phyloP scores from a whole-genome alignment of 2,329 filamentous ascomycete genomes.

The Ustulina deusta region DNA sequence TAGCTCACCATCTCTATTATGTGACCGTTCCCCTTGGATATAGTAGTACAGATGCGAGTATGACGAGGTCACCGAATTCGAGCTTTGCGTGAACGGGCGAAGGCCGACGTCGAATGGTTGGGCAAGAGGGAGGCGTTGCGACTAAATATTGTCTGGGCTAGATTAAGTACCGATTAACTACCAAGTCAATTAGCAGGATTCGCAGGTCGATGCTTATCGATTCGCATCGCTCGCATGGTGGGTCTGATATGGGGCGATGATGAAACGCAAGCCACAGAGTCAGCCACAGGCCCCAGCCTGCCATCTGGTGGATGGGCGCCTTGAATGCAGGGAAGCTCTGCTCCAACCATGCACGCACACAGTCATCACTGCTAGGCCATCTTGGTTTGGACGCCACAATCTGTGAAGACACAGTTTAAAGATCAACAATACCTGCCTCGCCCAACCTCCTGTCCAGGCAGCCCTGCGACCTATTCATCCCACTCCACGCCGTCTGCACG shows the following conservation, averaged over 20 bases:
- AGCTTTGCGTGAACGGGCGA: constrained; percentile 1
- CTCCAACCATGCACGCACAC: constrained; percentile 33
- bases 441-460: constrained; percentile 4
- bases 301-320: constrained; percentile 14
- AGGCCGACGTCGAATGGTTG: constrained; percentile 24
- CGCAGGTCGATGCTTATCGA: constrained; percentile 23
- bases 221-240: constrained; percentile 26
- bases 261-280: constrained; percentile 6
- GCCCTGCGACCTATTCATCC: constrained; percentile 3
- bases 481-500: neutral
- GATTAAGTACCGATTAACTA: too few relatives aligned
- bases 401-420: constrained; percentile 38
- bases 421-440: constrained; percentile 8
- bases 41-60: neutral
- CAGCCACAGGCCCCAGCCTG: constrained; percentile 26
- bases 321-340: constrained; percentile 33
- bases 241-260: neutral
- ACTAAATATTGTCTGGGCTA: constrained; percentile 43
- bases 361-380: constrained; percentile 19
- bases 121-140: constrained; percentile 41
- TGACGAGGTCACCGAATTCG: constrained; percentile 1
- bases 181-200: constrained; percentile 12
- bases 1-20: constrained; percentile 36
- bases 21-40: neutral
- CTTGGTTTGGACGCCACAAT: constrained; percentile 28